These are phyloP conservation scores for Mucor plumbeus DNA, from an alignment of 371 early-diverging fungal species.

Conservation along the genomic window DNA sequence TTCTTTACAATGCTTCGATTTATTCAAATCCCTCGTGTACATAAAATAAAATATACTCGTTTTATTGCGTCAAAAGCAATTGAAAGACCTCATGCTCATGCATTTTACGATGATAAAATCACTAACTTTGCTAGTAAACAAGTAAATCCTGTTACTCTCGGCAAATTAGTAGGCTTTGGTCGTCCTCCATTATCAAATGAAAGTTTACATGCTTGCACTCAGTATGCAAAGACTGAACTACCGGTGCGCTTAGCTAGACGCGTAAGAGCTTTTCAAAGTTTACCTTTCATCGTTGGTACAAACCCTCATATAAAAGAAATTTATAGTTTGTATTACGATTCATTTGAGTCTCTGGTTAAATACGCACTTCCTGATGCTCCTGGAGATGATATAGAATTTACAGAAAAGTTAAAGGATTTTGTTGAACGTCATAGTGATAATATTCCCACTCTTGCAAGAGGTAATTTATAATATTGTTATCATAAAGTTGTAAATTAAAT, in stretches of 20 bases:
- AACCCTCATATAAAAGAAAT: constrained; percentile 86
- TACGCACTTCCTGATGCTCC: constrained; percentile 55
- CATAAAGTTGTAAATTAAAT: too few species aligned
- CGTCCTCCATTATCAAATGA: constrained; percentile 57
- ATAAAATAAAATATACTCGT: constrained; percentile 2
- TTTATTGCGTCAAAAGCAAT: constrained; percentile 30
- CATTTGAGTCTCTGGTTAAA: constrained; percentile 71
- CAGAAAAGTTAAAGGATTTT: constrained; percentile 69
- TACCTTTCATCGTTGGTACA: constrained; percentile 91
- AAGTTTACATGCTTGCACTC: constrained; percentile 57
- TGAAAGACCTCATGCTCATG: constrained; percentile 38
- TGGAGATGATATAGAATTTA: constrained; percentile 62
- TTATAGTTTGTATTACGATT: constrained; percentile 82
- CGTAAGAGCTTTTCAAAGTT: constrained; percentile 80
- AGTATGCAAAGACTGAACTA: constrained; percentile 77
- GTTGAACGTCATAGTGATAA: constrained; percentile 82
- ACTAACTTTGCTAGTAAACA: constrained; percentile 64
- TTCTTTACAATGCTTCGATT: constrained; percentile 18
- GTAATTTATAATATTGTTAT: constrained; percentile 32
- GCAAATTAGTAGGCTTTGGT: constrained; percentile 77
- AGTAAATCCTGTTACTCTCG: constrained; percentile 79
- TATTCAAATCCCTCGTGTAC: background rate
- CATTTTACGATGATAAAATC: constrained; percentile 55
- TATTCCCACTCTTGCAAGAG: constrained; percentile 84
- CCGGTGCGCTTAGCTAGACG: constrained; percentile 85